Evolutionary conservation across 2,329 filamentous ascomycete species (phyloP).

Genomic region (Diaporthe ampelina): DNA sequence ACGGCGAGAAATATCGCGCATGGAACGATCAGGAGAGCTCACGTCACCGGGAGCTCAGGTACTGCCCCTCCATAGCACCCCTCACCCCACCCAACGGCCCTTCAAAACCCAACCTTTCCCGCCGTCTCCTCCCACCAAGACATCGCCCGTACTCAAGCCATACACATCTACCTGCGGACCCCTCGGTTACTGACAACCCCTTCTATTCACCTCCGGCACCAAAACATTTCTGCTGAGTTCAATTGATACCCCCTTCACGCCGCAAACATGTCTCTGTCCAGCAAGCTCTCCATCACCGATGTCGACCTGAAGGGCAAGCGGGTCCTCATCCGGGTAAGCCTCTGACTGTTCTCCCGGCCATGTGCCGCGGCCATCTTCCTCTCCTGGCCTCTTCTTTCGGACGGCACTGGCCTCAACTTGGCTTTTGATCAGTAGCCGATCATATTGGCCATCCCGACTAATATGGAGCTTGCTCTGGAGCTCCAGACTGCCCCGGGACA

Average conservation of each 20-base stretch:
- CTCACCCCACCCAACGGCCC: conserved; percentile 37
- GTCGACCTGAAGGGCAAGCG: conserved; percentile 98
- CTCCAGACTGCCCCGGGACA: not conserved
- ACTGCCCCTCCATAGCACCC: conserved; percentile 36
- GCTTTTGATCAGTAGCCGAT: no score
- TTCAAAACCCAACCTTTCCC: conserved; percentile 27
- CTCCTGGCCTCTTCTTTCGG: not conserved
- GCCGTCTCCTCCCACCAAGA: conserved; percentile 44
- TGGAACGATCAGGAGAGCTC: conserved; percentile 38
- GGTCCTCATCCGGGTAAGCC: conserved; percentile 93
- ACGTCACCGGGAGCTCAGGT: conserved; percentile 39
- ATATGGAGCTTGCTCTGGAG: not conserved
- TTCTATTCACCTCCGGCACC: conserved; percentile 42
- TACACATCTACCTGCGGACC: conserved; percentile 18
- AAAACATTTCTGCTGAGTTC: conserved; percentile 16
- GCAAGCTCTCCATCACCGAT: conserved; percentile 97
- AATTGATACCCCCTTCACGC: conserved; percentile 43
- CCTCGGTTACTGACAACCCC: conserved; percentile 25
- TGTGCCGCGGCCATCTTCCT: not conserved
- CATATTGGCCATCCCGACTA: not conserved
- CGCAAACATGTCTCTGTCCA: conserved; percentile 91
- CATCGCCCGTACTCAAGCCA: conserved; percentile 23
- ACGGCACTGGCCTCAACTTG: not conserved
- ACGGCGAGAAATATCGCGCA: conserved; percentile 42
- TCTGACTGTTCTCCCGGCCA: conserved; percentile 2